Evolutionary conservation across 1,284 basidiomycete species (phyloP), one percentile per base, ranked within the genome.

Genomic region (Waitea zeae): DNA sequence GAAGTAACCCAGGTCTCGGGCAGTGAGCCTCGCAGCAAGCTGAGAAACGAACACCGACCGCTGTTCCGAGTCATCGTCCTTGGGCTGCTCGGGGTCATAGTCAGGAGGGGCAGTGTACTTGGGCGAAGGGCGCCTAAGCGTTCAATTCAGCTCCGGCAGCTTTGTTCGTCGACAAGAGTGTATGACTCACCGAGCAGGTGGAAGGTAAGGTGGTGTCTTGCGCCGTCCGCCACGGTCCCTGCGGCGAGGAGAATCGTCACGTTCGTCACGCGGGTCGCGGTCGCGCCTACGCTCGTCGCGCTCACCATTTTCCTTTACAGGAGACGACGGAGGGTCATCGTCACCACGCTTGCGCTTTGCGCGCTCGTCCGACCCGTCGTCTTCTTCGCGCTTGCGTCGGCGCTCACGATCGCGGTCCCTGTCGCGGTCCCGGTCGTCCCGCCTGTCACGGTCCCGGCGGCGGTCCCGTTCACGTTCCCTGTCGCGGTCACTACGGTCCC

Each of bases 31-130:
- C 38, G 89, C 87, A 46, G 93, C 87, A 51, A 99, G 77, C 61
- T 97, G 93, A 48, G 90, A 92, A 53, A 96, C 90, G 60, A 98
- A 98, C 44, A 97, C 86, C 46, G 93, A 96, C 54, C 95, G 83
- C 50, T 82, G 76, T 68, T 97, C 92, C 39, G 81, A 89, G 54
- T 89, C 89, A 50, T 86, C 82, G 54, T 81, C 83, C 53, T 72
- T 82, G 3, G 70, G 73, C 42, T 81, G 76, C 43, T 82, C 76
- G 20, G 72, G 72, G 45, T 76, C 71, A 51, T 72, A 74, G 29
- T 67, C 62, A 44, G 80, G 76, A 14, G 67, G 64, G 12, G 60
- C 59, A 31, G 81, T 78, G 47, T 86, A 86, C 14, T 64, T 63
- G 15, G 82, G 79, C 6, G 83, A 86, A 20, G 66, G 61, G 30